These are phyloP conservation scores for Curvularia eragrostidis DNA, from an alignment of 2,329 filamentous ascomycete genomes.

Conservation along the genomic window DNA sequence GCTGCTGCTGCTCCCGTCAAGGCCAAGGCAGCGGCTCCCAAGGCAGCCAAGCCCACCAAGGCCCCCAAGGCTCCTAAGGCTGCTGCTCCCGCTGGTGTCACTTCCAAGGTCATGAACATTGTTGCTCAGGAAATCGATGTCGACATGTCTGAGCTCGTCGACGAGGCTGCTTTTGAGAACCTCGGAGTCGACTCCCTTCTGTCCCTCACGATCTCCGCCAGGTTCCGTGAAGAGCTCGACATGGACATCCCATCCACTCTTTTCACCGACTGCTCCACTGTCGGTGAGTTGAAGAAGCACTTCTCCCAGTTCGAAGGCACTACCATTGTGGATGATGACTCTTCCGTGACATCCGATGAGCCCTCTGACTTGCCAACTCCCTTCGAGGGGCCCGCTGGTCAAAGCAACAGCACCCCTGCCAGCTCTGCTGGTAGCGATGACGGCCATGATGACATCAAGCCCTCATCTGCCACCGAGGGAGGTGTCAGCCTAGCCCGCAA, in stretches of 20 bases:
- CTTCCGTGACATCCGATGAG: constrained; percentile 52
- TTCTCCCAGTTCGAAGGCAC: constrained; percentile 57
- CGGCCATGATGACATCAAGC: constrained; percentile 46
- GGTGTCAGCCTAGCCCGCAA: constrained; percentile 56
- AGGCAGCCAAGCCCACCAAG: constrained; percentile 56
- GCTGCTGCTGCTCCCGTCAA: constrained; percentile 44
- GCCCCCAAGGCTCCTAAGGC: constrained; percentile 59
- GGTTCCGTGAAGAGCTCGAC: constrained; percentile 67
- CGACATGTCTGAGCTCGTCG: constrained; percentile 64
- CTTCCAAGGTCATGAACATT: constrained; percentile 66
- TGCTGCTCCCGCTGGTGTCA: constrained; percentile 54
- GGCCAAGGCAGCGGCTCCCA: constrained; percentile 38
- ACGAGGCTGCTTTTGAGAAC: constrained; percentile 67
- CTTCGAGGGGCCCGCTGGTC: constrained; percentile 45
- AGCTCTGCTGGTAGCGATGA: constrained; percentile 58
- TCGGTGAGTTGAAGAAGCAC: constrained; percentile 66
- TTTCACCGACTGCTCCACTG: constrained; percentile 66
- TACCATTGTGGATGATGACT: constrained; percentile 48
- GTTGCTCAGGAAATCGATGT: constrained; percentile 71
- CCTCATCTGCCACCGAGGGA: constrained; percentile 45
- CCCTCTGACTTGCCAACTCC: constrained; percentile 53
- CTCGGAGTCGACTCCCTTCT: constrained; percentile 68
- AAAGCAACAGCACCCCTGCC: constrained; percentile 54
- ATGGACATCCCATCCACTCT: constrained; percentile 65
- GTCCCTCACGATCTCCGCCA: constrained; percentile 66